Evolutionary conservation across 1,284 basidiomycete genomes (phyloP), one percentile per base, ranked within the genome.

Genomic region (Chalciporus sp.): DNA sequence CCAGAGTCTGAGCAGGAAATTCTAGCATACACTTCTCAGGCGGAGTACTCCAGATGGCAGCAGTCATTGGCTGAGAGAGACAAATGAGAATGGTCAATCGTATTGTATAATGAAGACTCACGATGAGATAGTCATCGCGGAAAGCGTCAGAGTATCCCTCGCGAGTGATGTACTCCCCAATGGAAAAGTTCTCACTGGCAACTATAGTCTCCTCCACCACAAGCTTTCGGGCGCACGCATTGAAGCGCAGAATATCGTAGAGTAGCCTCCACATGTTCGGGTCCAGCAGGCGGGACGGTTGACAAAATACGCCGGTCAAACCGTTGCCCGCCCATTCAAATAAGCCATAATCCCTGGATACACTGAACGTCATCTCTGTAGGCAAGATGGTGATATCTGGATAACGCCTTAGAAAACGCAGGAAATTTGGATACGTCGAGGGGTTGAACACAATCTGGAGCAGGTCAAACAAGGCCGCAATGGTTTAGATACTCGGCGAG

Each of bases 1-100:
- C 83, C 62, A 92, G 70, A 0, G 90, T 92, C 19, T 76, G 75
- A 0, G 84, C 88, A 6, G 90, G 90, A 65, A 93, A 91, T 55
- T 88, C 84, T 41, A 85, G 69, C 7, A 84, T 77, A 53, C 87
- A 90, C 58, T 83, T 82, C 61, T 87, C 84, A 5, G 90, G 86
- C 0, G 89, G 86, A 1, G 88, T 92, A 42, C 84, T 88, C 90
- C 90, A 94, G 49, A 93, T 87, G 3, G 86, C 86, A 1, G 87
- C 87, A 17, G 86, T 90, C 86, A 92, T 89, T 0, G 88, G 88
- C 89, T 92, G 40, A 56, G 0, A 47, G 20, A 10, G 42, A 47
- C 35, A 33, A 37, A 29, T 46, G 42, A 33, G n/a, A 19, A 43
- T 26, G 44, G 2, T 14, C 7, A 16, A 23, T 20, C n/a, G n/a